Evolutionary conservation across 169 alveolate genomes (phyloP).

Genomic region (Plasmodium vinckei): DNA sequence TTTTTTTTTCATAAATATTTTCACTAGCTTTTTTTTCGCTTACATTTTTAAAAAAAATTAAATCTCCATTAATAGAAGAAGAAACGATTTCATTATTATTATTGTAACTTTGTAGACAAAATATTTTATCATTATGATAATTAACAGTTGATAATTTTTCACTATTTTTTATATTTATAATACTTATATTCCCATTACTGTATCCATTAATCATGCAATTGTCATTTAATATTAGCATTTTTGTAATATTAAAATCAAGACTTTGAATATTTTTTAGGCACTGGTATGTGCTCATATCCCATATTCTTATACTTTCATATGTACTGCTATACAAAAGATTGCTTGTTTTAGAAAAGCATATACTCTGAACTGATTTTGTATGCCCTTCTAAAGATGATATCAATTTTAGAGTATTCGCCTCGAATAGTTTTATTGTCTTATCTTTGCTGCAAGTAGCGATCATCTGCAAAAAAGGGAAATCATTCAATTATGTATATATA

Average conservation of each 20-base stretch:
- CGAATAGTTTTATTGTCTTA: conserved; percentile 64
- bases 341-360: conserved; percentile 39
- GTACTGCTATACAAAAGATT: conserved; percentile 45
- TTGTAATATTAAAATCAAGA: conserved; percentile 62
- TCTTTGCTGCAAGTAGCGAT: conserved; percentile 75
- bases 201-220: conserved; percentile 57
- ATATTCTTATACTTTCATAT: conserved; percentile 57
- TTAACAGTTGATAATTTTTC: conserved; percentile 52
- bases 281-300: conserved; percentile 35
- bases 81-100: conserved; percentile 21
- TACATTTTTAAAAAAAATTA: conserved; percentile 50
- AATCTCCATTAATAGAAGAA: conserved; percentile 70
- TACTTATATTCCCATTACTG: conserved; percentile 68
- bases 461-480: conserved; percentile 10
- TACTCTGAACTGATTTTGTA: conserved; percentile 63
- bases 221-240: conserved; percentile 46
- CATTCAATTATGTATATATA: background rate
- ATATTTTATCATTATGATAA: conserved; percentile 72
- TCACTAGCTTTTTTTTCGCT: conserved; percentile 47
- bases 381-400: conserved; percentile 66
- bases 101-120: conserved; percentile 50
- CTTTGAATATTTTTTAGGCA: conserved; percentile 74
- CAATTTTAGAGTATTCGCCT: conserved; percentile 27
- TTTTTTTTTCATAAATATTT: conserved; percentile 23
- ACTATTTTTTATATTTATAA: conserved; percentile 58